Evolutionary conservation across 179 eudicot genomes (phyloP).

Genomic region (Beta lomatogona): DNA sequence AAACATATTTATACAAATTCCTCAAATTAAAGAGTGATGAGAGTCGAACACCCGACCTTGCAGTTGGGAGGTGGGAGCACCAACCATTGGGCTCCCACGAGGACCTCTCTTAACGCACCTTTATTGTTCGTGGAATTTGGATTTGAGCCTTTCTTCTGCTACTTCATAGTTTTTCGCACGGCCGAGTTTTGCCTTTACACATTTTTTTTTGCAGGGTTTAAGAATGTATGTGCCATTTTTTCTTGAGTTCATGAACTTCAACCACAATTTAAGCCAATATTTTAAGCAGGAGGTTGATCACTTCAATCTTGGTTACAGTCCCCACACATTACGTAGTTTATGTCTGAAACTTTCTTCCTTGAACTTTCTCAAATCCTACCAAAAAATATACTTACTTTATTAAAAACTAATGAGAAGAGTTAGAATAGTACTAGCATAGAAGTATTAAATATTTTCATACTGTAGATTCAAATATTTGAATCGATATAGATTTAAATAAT

Average conservation of each 20-base stretch:
- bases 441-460: background rate
- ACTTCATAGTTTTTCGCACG: slow-evolving; percentile 9
- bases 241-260: background rate
- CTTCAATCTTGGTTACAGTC: slow-evolving; percentile 25
- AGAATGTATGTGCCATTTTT: slow-evolving; percentile 30
- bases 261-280: background rate
- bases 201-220: background rate
- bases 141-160: slow-evolving; percentile 1
- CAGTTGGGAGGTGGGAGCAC: too few relatives aligned
- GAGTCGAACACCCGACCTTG: too few relatives aligned
- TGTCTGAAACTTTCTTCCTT: slow-evolving; percentile 17
- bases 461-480: background rate
- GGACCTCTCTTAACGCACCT: too few relatives aligned
- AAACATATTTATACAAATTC: too few relatives aligned
- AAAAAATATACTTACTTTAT: background rate
- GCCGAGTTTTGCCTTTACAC: slow-evolving; percentile 6
- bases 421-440: background rate
- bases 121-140: slow-evolving; percentile 17
- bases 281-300: background rate
- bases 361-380: background rate
- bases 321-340: slow-evolving; percentile 5
- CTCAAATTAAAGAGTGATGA: too few relatives aligned
- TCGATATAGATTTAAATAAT: background rate
- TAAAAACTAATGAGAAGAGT: background rate
- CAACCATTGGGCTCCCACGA: too few relatives aligned